These are phyloP conservation scores for Cordyceps cateniannulata DNA, from an alignment of 2,329 filamentous ascomycete genomes.

Conservation along the genomic window DNA sequence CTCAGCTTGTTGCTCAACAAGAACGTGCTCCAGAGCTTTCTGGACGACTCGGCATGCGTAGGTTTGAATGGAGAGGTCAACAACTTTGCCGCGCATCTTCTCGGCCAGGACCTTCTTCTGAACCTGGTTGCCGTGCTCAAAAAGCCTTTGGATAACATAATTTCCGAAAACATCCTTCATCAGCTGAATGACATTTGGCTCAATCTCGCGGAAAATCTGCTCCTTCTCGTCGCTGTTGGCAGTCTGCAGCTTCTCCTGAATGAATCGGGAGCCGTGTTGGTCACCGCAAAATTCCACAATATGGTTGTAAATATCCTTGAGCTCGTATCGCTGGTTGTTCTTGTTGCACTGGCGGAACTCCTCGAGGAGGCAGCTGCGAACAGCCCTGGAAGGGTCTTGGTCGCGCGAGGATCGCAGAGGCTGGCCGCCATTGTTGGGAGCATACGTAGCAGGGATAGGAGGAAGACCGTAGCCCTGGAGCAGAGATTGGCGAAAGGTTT, in stretches of 20 bases:
- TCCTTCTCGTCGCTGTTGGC: conserved; percentile 97
- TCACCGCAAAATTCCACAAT: conserved; percentile 94
- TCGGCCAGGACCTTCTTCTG: conserved; percentile 85
- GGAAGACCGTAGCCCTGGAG: conserved; percentile 27
- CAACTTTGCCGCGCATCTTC: conserved; percentile 81
- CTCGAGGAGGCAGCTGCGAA: conserved; percentile 67
- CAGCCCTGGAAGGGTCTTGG: conserved; percentile 51
- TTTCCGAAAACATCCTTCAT: conserved; percentile 98
- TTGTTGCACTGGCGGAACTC: conserved; percentile 74
- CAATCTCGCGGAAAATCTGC: conserved; percentile 79
- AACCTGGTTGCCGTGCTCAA: conserved; percentile 87
- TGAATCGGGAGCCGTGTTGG: conserved; percentile 91
- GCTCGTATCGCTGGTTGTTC: conserved; percentile 65
- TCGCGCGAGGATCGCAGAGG: conserved; percentile 39
- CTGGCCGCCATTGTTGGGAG: conserved; percentile 22
- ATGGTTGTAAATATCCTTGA: conserved; percentile 83
- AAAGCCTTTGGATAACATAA: conserved; percentile 97
- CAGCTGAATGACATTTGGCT: conserved; percentile 74
- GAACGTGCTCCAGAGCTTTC: conserved; percentile 86
- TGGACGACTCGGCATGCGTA: conserved; percentile 96
- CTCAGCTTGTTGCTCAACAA: conserved; percentile 83
- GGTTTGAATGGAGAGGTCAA: conserved; percentile 75
- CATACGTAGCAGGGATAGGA: conserved; percentile 26
- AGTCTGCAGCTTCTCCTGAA: conserved; percentile 84
- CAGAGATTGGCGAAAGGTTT: conserved; percentile 30